Evolutionary conservation across 495 filamentous ascomycete species (phyloP), one percentile per base, ranked within the genome.

Genomic region (Podospora pseudopauciseta): DNA sequence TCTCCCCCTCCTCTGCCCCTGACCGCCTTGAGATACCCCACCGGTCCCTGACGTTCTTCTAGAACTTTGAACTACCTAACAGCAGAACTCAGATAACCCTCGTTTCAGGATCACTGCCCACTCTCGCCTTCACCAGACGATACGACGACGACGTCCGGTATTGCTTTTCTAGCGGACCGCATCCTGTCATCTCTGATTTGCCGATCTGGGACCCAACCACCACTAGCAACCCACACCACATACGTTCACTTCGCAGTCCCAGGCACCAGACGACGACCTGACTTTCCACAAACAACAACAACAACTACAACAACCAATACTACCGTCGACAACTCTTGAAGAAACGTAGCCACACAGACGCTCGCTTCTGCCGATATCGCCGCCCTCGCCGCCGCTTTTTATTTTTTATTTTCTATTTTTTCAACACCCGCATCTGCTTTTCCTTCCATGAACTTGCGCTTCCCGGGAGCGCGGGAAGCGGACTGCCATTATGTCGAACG

Each of bases 401-500:
- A 1, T 20, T 23, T 23, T 23, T 63, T 69, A 59, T 56, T 58
- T 23, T 23, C 1, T 63, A 54, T 32, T 53, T 16, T 58, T 60
- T 23, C 57, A 39, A 16, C 20, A n/a, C 61, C 59, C 44, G 30
- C 67, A 64, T 5, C 68, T 18, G 54, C 61, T 39, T 49, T 44
- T 61, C 55, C 67, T 73, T 73, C 76, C 70, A 75, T 77, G 76
- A 78, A 49, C 71, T 67, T 75, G 73, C 72, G 73, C 71, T 77
- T 70, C 77, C 79, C 75, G 65, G 60, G 60, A 71, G 75, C 73
- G 73, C 77, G 64, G 67, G 69, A 72, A 77, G 70, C 71, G 72
- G 72, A 74, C 68, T 71, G 71, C 72, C 80, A 77, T 67, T 73
- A 85, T 84, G 82, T 80, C 82, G 58, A 77, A 78, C 76, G 80